Percentiles rank a stretch among this genome's conserved stretches.
Evolutionary conservation across 257 asterid genomes (phyloP).

Genomic region (Solanum paucissectum): DNA sequence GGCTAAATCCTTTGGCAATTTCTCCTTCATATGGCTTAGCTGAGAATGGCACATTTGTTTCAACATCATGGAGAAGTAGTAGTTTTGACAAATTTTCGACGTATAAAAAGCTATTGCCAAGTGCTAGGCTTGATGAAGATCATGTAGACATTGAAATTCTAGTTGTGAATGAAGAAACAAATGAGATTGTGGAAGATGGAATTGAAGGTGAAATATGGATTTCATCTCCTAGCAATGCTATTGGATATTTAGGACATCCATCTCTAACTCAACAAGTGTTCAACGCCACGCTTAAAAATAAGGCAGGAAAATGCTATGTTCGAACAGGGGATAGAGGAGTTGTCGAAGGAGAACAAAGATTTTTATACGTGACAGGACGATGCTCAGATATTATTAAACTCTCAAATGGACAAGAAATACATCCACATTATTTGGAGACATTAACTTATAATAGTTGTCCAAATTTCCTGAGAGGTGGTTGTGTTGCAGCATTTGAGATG

Average conservation of each 20-base stretch:
- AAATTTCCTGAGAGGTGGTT: constrained; percentile 41
- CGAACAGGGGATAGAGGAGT: constrained; percentile 72
- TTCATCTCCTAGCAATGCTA: constrained; percentile 68
- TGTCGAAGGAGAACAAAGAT: constrained; percentile 42
- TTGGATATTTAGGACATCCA: constrained; percentile 65
- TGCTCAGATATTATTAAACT: constrained; percentile 36
- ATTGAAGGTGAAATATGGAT: constrained; percentile 88
- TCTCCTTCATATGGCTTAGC: constrained; percentile 83
- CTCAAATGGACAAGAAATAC: constrained; percentile 21
- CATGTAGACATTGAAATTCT: constrained; percentile 42
- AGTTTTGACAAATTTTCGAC: constrained; percentile 1
- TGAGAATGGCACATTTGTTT: constrained; percentile 71
- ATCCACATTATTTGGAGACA: constrained; percentile 74
- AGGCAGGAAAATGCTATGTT: constrained; percentile 17
- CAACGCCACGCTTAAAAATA: constrained; percentile 23
- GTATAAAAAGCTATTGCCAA: constrained; percentile 47
- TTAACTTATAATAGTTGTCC: constrained; percentile 32
- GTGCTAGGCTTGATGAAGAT: constrained; percentile 54
- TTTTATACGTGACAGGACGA: constrained; percentile 53
- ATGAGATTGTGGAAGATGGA: constrained; percentile 46
- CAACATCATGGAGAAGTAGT: constrained; percentile 62
- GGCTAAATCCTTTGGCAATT: constrained; percentile 34
- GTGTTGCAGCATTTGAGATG: constrained; percentile 38
- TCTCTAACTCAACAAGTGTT: constrained; percentile 41
- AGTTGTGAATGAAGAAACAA: constrained; percentile 50